Evolutionary conservation across 768 basidiomycete species (phyloP), one percentile per base, ranked within the genome.

Genomic region (Leccinellum albellum): DNA sequence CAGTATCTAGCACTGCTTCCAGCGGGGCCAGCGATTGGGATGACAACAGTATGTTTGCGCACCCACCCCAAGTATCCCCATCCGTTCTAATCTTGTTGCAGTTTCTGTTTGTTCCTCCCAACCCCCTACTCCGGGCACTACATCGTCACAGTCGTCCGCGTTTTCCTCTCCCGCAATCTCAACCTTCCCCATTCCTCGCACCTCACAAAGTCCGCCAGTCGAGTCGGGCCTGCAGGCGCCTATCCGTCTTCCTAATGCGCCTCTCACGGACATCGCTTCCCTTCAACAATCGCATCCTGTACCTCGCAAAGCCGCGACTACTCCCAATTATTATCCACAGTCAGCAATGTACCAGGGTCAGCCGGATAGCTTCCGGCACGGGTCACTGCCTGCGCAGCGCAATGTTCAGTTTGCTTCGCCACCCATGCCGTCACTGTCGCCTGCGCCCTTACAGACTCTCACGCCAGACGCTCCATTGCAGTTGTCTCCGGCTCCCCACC

Each of bases 161-260:
- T 88, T 79, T 78, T 83, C 83, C 66, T 88, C 87, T 0, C 87
- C 88, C 26, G 78, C 80, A 29, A 71, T 79, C 9, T 69, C 79
- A 23, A 74, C 86, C 1, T 89, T 82, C 74, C 76, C 85, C 32
- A 82, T 88, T 24, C 82, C 85, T 6, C 78, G 84, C 61, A 80
- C 77, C 40, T 78, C 82, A 2, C 76, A 77, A 35, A 81, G 82
- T 0, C 81, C 81, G 0, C 65, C 74, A 2, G 68, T 67, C 29
- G 84, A 85, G 56, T 79, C 78, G 29, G 83, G 82, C 20, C 23
- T 61, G 0, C 70, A 73, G 51, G 64, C 56, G 52, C 72, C 72
- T 4, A 91, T 91, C 66, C 83, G 88, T 35, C 81, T 90, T 8
- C 89, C 89, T 15, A 87, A 85, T 60, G 82, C 87, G 8, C 86